phyloP scores from a whole-genome alignment of 768 basidiomycete genomes.

The Gloeostereum incarnatum region DNA sequence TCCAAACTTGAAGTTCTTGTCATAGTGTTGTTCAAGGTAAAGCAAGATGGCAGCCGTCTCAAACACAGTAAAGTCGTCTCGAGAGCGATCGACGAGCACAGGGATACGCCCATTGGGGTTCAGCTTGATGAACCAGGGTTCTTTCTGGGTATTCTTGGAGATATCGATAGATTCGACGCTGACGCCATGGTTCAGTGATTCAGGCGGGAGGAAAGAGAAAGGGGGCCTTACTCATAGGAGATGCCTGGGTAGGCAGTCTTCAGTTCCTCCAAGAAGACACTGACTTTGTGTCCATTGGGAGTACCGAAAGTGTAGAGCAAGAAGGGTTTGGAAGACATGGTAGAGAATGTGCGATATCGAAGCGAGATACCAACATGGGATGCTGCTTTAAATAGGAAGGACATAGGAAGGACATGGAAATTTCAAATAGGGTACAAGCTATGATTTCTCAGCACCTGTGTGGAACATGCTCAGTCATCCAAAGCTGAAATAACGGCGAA shows the following conservation, averaged over 20 bases:
- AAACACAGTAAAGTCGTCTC: constrained; percentile 58
- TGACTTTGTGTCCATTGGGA: constrained; percentile 46
- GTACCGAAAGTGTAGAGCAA: constrained; percentile 46
- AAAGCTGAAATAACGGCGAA: no score
- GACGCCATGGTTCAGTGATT: neutral
- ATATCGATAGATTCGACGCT: constrained; percentile 50
- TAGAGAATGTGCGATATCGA: neutral
- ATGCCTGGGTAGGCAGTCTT: constrained; percentile 39
- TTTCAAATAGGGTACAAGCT: no score
- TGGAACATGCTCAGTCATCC: no score
- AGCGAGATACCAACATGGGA: neutral
- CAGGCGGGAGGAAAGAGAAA: neutral
- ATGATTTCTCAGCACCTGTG: no score
- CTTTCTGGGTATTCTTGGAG: constrained; percentile 63
- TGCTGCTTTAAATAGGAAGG: no score
- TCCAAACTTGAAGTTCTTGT: constrained; percentile 62
- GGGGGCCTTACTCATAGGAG: constrained; percentile 37
- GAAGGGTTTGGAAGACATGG: constrained; percentile 27
- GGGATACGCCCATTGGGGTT: constrained; percentile 61
- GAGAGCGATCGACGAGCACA: constrained; percentile 48
- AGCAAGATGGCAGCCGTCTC: constrained; percentile 77
- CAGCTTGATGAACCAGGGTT: constrained; percentile 67
- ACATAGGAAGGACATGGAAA: no score
- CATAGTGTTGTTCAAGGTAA: constrained; percentile 78
- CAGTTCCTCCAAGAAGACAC: constrained; percentile 57